Base-by-base conservation (phyloP, 495 filamentous ascomycete species). In the Penicillium daleae region DNA sequence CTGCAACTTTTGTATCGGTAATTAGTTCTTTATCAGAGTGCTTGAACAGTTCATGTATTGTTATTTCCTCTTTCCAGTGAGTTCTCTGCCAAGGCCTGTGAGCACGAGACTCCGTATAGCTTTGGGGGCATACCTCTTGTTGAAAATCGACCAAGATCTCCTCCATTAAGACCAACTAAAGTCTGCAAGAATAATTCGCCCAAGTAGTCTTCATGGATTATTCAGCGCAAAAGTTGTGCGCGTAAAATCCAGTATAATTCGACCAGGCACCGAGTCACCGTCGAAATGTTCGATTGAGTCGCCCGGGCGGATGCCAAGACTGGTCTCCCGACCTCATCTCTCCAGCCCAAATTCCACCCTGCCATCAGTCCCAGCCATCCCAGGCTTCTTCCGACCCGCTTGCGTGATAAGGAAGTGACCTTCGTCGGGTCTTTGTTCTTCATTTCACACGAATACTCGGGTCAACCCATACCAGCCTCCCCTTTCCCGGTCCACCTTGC, bases 291-390 rank as follows among this genome's bases (percentile, higher is more conserved):
- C 4, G 5, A 27, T 24, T 39, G 27, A 37, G 33, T 26, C 19
- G 29, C 9, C 5, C 48, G 39, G 29, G 13, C 57, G 59, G 55
- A 33, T 40, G 62, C 62, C 66, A 67, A 67, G 65, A 67, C 65
- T 56, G 22, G 7, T 35, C 53, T 49, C 32, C 55, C 62, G 44
- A 64, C 62, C 54, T 64, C 54, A 42, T 26, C 53, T 26, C 57
- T 29, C 40, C 31, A 37, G 24, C 26, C 26, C 35, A 52, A 57
- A 48, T 65, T 59, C 46, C 62, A 58, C 52, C 22, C 58, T 44
- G 24, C 57, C 42, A n/a, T n/a, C 50, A 24, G 39, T 55, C 55
- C 31, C 57, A 22, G 10, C 7, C 42, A 53, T 37, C 44, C n/a
- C 53, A 48, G 46, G 27, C 35, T 32, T 42, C 32, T 17, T 51